These are phyloP conservation scores for Tympanopsis confertula DNA, from an alignment of 2,329 filamentous ascomycete genomes.

Conservation along the genomic window DNA sequence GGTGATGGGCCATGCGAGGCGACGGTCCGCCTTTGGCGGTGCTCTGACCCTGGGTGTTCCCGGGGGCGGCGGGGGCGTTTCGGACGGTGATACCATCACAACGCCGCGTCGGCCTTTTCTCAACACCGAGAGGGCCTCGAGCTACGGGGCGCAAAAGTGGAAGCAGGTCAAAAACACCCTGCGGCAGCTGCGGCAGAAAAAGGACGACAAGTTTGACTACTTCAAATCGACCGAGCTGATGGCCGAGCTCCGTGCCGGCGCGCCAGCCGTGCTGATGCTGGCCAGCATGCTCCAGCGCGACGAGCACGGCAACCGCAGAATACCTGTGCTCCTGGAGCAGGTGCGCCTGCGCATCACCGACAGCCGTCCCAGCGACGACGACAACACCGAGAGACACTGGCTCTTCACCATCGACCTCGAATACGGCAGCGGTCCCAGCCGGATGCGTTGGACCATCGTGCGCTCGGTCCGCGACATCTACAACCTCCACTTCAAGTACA, in stretches of 20 bases:
- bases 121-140: slow-evolving; percentile 56
- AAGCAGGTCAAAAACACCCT: slow-evolving; percentile 83
- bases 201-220: slow-evolving; percentile 81
- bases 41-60: slow-evolving; percentile 50
- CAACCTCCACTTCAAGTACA: slow-evolving; percentile 76
- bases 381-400: slow-evolving; percentile 59
- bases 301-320: slow-evolving; percentile 87
- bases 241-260: slow-evolving; percentile 84
- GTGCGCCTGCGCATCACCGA: slow-evolving; percentile 80
- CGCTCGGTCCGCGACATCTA: slow-evolving; percentile 80
- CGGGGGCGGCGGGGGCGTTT: slow-evolving; percentile 48
- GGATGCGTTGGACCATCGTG: slow-evolving; percentile 93
- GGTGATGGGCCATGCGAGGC: background rate
- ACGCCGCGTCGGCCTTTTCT: slow-evolving; percentile 46
- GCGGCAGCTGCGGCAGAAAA: slow-evolving; percentile 67
- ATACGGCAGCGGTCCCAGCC: slow-evolving; percentile 86
- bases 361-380: slow-evolving; percentile 57
- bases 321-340: slow-evolving; percentile 89
- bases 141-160: slow-evolving; percentile 75
- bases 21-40: background rate
- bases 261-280: slow-evolving; percentile 83
- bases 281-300: slow-evolving; percentile 97
- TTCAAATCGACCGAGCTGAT: slow-evolving; percentile 93
- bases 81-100: slow-evolving; percentile 45
- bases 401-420: slow-evolving; percentile 87